These are phyloP conservation scores for Coccomyxa sp. DNA, from an alignment of 139 green algal species.

Conservation along the genomic window DNA sequence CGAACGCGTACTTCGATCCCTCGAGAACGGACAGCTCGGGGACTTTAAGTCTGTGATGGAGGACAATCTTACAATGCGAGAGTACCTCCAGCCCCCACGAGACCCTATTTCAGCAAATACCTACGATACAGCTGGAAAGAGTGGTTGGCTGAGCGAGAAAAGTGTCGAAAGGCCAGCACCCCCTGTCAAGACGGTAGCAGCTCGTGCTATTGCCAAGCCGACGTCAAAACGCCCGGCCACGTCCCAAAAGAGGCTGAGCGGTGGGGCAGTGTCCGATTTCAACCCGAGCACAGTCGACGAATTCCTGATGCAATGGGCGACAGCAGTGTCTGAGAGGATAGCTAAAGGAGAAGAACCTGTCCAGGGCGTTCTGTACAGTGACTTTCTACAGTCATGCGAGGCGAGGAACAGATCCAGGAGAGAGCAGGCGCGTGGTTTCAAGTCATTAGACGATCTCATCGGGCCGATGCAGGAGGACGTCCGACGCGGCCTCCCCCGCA, in stretches of 20 bases:
- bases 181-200: neutral
- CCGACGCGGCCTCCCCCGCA: neutral
- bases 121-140: neutral
- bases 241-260: neutral
- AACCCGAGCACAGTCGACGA: neutral
- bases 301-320: neutral
- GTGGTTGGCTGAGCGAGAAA: neutral
- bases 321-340: neutral
- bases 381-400: slow-evolving; percentile 1
- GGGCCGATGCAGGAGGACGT: neutral
- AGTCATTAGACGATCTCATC: neutral
- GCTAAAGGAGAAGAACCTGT: neutral
- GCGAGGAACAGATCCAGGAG: neutral
- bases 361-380: neutral
- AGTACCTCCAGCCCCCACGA: neutral
- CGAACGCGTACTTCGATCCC: neutral
- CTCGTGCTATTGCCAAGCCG: neutral
- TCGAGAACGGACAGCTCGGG: neutral
- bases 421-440: neutral
- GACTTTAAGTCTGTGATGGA: neutral
- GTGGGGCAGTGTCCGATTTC: neutral
- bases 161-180: neutral
- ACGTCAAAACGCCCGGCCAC: neutral
- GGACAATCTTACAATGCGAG: neutral
- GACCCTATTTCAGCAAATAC: neutral